These are phyloP conservation scores for Galerina marginata DNA, from an alignment of 768 basidiomycete species.

Conservation along the genomic window DNA sequence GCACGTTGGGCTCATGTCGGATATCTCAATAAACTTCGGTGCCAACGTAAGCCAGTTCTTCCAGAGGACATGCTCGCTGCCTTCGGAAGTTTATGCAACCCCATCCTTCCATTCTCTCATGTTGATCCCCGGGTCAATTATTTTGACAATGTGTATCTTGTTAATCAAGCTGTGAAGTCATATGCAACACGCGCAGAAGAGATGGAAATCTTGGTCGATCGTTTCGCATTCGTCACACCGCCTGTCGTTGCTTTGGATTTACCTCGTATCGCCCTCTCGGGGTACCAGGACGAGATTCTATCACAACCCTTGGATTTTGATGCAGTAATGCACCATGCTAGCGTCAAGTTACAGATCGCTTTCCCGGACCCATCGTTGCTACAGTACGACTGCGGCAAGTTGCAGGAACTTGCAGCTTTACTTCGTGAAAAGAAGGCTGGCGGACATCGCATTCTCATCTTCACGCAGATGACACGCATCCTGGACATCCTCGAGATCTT, in stretches of 20 bases:
- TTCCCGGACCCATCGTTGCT: constrained; percentile 90
- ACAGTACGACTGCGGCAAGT: constrained; percentile 96
- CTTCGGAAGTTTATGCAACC: constrained; percentile 42
- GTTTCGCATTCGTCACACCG: constrained; percentile 84
- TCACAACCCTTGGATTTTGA: constrained; percentile 61
- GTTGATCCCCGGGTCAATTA: constrained; percentile 43
- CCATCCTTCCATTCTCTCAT: constrained; percentile 58
- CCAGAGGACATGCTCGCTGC: constrained; percentile 51
- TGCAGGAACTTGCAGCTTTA: constrained; percentile 81
- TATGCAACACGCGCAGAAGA: constrained; percentile 62
- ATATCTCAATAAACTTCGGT: constrained; percentile 78
- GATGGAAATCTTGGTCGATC: constrained; percentile 58
- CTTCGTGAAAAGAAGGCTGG: constrained; percentile 85
- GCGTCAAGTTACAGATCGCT: constrained; percentile 88
- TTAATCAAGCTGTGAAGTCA: constrained; percentile 65
- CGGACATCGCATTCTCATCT: constrained; percentile 91
- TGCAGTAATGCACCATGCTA: constrained; percentile 67
- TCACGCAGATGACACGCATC: constrained; percentile 96
- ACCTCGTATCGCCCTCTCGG: constrained; percentile 63
- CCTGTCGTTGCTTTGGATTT: constrained; percentile 78
- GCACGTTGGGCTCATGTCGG: constrained; percentile 73
- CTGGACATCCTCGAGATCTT: constrained; percentile 95
- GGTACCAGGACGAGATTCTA: constrained; percentile 32
- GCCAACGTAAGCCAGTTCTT: constrained; percentile 52
- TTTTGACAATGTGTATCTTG: constrained; percentile 45